Evolutionary conservation across 2,329 filamentous ascomycete species (phyloP).

Genomic region (Teratosphaeriaceae sp.): DNA sequence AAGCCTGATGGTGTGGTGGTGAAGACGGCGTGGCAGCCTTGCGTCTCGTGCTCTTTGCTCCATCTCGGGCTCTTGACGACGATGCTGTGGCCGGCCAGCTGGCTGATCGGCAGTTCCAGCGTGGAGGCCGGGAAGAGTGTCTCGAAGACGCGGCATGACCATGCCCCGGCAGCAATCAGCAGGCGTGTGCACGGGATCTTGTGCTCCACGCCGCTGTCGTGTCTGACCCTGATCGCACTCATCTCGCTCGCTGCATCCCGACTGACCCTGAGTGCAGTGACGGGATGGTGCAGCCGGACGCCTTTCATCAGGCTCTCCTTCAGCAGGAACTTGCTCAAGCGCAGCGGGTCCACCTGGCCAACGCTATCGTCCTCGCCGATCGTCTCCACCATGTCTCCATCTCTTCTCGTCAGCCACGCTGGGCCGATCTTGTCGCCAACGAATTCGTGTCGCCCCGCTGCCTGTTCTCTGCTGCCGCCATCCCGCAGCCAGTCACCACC

Average conservation of each 20-base stretch:
- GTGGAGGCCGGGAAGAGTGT: constrained; percentile 55
- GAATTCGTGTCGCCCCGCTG: constrained; percentile 34
- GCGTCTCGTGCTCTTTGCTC: constrained; percentile 37
- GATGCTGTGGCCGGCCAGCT: constrained; percentile 66
- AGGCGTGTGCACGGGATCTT: constrained; percentile 56
- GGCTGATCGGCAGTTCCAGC: constrained; percentile 50
- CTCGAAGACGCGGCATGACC: constrained; percentile 61
- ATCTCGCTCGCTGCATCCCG: constrained; percentile 47
- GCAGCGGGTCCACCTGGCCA: constrained; percentile 62
- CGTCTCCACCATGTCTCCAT: constrained; percentile 52
- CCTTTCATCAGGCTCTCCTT: constrained; percentile 51
- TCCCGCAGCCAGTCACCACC: constrained; percentile 60
- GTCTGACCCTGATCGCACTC: constrained; percentile 46
- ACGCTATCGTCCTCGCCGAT: constrained; percentile 56
- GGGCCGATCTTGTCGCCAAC: constrained; percentile 37
- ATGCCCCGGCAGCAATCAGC: constrained; percentile 62
- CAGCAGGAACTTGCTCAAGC: constrained; percentile 60
- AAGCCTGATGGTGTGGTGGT: constrained; percentile 53
- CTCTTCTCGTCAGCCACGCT: constrained; percentile 51
- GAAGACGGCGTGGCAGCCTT: constrained; percentile 62
- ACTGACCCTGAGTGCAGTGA: constrained; percentile 47
- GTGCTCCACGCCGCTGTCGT: constrained; percentile 37
- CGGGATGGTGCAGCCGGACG: constrained; percentile 61
- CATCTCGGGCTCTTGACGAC: constrained; percentile 56
- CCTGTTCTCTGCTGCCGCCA: constrained; percentile 57